Percentiles rank a stretch among this genome's conserved stretches.
Conservation (phyloP, 2,329 filamentous ascomycete genomes). For the Pyrenophora teres region DNA sequence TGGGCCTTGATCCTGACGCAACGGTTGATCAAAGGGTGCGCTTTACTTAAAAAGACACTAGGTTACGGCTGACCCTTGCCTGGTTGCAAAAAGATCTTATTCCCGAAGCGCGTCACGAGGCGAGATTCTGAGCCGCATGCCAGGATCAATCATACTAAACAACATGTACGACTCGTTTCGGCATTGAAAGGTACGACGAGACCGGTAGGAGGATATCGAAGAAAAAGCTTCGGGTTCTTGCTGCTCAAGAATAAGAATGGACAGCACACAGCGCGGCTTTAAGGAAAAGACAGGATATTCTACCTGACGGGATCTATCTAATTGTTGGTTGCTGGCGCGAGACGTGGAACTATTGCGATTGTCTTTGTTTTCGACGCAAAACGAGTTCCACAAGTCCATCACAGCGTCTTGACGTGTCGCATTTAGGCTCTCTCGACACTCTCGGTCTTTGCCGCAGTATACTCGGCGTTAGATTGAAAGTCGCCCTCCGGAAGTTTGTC, state of each 20-base stretch:
- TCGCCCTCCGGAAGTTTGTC: slow-evolving; percentile 38
- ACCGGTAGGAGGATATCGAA: no score
- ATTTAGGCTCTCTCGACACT: slow-evolving; percentile 8
- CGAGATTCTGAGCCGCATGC: neutral
- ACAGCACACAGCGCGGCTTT: neutral
- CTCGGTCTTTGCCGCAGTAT: slow-evolving; percentile 16
- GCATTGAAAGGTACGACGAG: no score
- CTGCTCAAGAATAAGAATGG: no score
- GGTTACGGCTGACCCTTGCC: neutral
- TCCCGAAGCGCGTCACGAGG: neutral
- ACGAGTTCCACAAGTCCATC: neutral
- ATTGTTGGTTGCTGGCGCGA: no score
- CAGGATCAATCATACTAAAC: neutral
- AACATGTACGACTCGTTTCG: neutral
- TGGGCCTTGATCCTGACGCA: slow-evolving; percentile 1
- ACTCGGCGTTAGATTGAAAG: slow-evolving; percentile 23
- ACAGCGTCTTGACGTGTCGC: neutral
- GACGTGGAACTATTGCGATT: neutral
- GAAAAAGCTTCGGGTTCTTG: no score
- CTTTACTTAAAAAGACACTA: neutral
- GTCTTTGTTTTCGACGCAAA: neutral
- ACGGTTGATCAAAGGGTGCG: neutral
- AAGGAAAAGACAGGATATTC: neutral
- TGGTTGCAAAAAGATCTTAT: neutral
- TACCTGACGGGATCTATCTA: neutral